Evolutionary conservation across 2,329 filamentous ascomycete species (phyloP), one percentile per base, ranked within the genome.

Genomic region (Curvularia sp.): DNA sequence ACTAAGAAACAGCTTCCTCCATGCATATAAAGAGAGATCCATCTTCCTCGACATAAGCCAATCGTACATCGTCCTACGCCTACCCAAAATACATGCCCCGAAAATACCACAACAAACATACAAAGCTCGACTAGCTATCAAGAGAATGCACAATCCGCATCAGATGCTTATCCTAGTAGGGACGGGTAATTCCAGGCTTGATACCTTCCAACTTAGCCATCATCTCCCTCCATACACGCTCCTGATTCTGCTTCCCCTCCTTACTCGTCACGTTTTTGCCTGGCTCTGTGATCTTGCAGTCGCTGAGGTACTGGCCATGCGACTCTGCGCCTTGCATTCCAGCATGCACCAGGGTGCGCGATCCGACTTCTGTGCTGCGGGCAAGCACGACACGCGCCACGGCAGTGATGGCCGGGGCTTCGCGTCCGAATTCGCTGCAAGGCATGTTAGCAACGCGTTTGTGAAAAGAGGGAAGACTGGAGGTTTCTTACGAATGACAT

Each of bases 221-320:
- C 64, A 82, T 49, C 64, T 82, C 79, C 3, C 60, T 58, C 79
- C 79, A 82, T 0, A 80, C 72, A 47, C 71, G 61, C 50, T 63
- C 54, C 67, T 79, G 77, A 49, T 74, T 47, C 56, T 68, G 67
- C 51, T 67, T 64, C 0, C 79, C 80, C 56, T 78, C 75, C 5
- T 66, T 62, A 15, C 75, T 78, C 50, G 68, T 57, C 9, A 80
- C 79, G 31, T 78, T 68, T 10, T 58, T 51, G 5, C 74, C 70
- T 15, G 73, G 72, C 24, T 61, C 49, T 26, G 53, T 54, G 15
- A 79, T 61, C 53, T 64, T 31, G 18, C 70, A 74, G 51, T 81
- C 69, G 38, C 67, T 74, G 46, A 81, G 50, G 58, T 80, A 82
- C 61, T 77, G 66, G 0, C 80, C 80, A 63, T 81, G 78, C 1